These are phyloP conservation scores for Rhypophila decipiens DNA, from an alignment of 495 filamentous ascomycete species.

Conservation along the genomic window DNA sequence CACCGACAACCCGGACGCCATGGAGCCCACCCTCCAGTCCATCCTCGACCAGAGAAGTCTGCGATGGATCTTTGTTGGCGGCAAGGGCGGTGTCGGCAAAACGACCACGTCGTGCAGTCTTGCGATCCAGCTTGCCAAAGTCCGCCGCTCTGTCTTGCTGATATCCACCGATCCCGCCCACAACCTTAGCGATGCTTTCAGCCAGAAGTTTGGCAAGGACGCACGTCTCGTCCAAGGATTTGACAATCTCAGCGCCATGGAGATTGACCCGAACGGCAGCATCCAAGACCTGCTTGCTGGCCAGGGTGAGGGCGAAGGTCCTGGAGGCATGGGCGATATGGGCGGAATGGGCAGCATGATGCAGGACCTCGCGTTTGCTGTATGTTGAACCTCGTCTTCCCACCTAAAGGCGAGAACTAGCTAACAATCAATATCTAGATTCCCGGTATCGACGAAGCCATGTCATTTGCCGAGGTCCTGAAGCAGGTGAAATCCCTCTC, in stretches of 20 bases:
- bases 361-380: slow-evolving; percentile 60
- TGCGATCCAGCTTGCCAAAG: slow-evolving; percentile 95
- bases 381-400: slow-evolving; percentile 14
- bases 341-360: slow-evolving; percentile 56
- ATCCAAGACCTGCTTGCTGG: slow-evolving; percentile 89
- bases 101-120: slow-evolving; percentile 97
- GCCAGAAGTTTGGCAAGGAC: slow-evolving; percentile 99
- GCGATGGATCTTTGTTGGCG: slow-evolving; percentile 98
- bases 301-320: slow-evolving; percentile 59
- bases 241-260: slow-evolving; percentile 93
- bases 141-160: slow-evolving; percentile 88
- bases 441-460: slow-evolving; percentile 96
- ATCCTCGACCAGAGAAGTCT: slow-evolving; percentile 90
- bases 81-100: slow-evolving; percentile 99
- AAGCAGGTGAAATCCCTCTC: slow-evolving; percentile 99
- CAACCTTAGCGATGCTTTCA: slow-evolving; percentile 97
- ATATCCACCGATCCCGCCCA: slow-evolving; percentile 98
- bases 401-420: not conserved
- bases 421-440: slow-evolving; percentile 52
- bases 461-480: slow-evolving; percentile 98
- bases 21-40: slow-evolving; percentile 90
- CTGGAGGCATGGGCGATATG: slow-evolving; percentile 63
- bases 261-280: slow-evolving; percentile 97
- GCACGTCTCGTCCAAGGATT: slow-evolving; percentile 88
- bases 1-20: slow-evolving; percentile 63